phyloP scores from a whole-genome alignment of 2,329 filamentous ascomycete species.

The Fusarium liriodendri region DNA sequence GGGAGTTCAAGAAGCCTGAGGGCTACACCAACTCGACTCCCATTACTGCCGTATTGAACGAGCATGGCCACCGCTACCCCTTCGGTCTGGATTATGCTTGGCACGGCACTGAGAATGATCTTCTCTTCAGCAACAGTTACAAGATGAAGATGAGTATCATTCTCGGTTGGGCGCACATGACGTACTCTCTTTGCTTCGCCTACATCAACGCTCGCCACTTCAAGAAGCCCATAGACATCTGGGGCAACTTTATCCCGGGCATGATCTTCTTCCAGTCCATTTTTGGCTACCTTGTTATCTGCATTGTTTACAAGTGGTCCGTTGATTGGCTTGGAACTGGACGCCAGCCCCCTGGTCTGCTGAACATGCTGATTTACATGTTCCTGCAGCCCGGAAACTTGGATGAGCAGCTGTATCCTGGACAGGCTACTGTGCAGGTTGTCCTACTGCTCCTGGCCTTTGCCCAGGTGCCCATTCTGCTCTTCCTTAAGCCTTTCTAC shows the following conservation, averaged over 20 bases:
- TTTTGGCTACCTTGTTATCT: conserved; percentile 94
- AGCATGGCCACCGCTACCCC: conserved; percentile 84
- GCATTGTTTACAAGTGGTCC: conserved; percentile 97
- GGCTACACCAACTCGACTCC: conserved; percentile 73
- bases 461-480: conserved; percentile 86
- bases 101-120: conserved; percentile 95
- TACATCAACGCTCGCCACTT: conserved; percentile 96
- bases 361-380: conserved; percentile 99
- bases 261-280: conserved; percentile 99
- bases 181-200: conserved; percentile 93
- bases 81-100: conserved; percentile 97
- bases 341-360: conserved; percentile 81
- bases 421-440: conserved; percentile 81
- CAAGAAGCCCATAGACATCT: conserved; percentile 94
- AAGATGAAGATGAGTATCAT: conserved; percentile 99
- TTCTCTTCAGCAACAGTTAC: conserved; percentile 97
- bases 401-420: conserved; percentile 80
- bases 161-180: conserved; percentile 98
- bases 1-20: conserved; percentile 79
- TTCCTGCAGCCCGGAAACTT: conserved; percentile 86
- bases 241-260: conserved; percentile 95
- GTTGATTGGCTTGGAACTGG: conserved; percentile 80
- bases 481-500: conserved; percentile 96
- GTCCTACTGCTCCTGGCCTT: conserved; percentile 85
- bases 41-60: conserved; percentile 74